These are phyloP conservation scores for Symbiotaphrina buchneri DNA, from an alignment of 495 filamentous ascomycete species.

Conservation along the genomic window DNA sequence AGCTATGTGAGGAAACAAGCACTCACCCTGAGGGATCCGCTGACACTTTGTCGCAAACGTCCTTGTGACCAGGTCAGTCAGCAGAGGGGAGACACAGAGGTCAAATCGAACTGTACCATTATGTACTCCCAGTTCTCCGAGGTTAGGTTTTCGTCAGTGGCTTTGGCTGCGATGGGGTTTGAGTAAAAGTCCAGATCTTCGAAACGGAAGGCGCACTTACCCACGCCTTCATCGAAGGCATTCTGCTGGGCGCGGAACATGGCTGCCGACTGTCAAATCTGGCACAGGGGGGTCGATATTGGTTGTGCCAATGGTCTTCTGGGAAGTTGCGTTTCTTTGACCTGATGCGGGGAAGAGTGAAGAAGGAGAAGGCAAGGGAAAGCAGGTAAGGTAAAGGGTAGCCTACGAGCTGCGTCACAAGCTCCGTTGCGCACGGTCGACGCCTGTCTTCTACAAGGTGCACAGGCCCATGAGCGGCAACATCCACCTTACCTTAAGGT, in stretches of 20 bases:
- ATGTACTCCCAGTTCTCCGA: conserved; percentile 98
- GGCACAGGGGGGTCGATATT: no score
- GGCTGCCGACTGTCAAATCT: neutral
- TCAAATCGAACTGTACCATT: conserved; percentile 48
- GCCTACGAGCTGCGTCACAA: no score
- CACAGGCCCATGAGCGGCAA: no score
- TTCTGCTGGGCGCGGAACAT: conserved; percentile 74
- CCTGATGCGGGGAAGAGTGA: conserved; percentile 1
- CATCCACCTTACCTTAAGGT: no score
- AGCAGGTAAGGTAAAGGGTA: neutral
- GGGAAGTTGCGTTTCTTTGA: no score
- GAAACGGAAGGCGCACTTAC: conserved; percentile 20
- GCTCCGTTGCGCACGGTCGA: no score
- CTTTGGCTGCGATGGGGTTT: conserved; percentile 59
- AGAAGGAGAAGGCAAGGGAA: neutral
- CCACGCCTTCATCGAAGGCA: conserved; percentile 61
- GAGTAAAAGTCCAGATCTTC: conserved; percentile 2
- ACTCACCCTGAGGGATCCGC: conserved; percentile 36
- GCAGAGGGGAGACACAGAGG: neutral
- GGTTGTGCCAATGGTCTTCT: no score
- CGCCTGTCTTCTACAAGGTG: no score
- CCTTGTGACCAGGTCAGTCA: conserved; percentile 23
- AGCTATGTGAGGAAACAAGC: neutral
- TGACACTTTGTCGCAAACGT: conserved; percentile 86
- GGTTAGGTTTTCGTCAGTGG: conserved; percentile 95